A percentile compares a stretch with the other conserved stretches of the same genome.
These are phyloP conservation scores for Solanum rostratum DNA, from an alignment of 257 asterid genomes.

Conservation along the genomic window DNA sequence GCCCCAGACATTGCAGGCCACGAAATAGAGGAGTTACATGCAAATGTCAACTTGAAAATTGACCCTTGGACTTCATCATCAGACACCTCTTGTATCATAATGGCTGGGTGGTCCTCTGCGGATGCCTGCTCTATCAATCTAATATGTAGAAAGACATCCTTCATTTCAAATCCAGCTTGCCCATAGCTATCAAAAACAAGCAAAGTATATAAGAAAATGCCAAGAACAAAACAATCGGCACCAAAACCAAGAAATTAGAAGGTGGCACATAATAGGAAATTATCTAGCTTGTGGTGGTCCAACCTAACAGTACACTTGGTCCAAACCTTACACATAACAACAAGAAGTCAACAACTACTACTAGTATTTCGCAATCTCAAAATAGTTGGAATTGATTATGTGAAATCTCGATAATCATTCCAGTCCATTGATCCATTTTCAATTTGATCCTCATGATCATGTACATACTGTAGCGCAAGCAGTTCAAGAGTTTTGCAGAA, in stretches of 20 bases:
- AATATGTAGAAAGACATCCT: constrained; percentile 90
- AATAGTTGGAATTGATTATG: neutral
- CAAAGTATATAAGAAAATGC: neutral
- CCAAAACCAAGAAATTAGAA: neutral
- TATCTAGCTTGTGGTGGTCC: neutral
- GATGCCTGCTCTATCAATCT: constrained; percentile 86
- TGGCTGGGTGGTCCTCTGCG: constrained; percentile 65
- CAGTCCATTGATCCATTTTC: neutral
- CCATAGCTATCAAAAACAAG: constrained; percentile 47
- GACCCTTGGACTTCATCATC: constrained; percentile 55
- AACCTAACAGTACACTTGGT: neutral
- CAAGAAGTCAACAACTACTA: neutral
- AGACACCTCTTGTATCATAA: constrained; percentile 63
- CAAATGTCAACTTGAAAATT: constrained; percentile 72
- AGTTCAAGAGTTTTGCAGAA: neutral
- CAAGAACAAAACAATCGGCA: neutral
- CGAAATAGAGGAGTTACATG: constrained; percentile 76
- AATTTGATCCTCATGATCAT: neutral
- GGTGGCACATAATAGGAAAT: neutral
- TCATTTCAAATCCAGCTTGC: constrained; percentile 91
- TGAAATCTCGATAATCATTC: neutral
- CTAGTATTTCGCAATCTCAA: neutral
- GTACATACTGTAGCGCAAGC: neutral
- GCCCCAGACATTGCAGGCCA: constrained; percentile 95
- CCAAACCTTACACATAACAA: neutral